Base-by-base conservation (phyloP, 768 basidiomycete species). In the Kwoniella shandongensis region DNA sequence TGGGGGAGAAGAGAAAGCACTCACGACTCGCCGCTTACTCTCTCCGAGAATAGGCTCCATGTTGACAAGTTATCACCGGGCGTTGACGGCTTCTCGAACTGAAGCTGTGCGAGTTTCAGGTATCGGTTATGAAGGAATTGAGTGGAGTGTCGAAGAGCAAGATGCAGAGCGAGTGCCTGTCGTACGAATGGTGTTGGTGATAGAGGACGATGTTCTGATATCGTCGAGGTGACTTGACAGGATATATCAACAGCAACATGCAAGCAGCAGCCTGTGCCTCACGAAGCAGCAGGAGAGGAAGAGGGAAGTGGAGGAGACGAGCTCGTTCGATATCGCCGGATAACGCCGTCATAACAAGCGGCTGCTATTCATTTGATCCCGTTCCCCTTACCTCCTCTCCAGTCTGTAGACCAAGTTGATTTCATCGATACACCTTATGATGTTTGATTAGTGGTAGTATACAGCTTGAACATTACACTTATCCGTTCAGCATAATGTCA, bases 21-120 rank as follows among this genome's bases (percentile, higher is more conserved):
- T 51, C 79, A 92, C 91, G 51, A 94, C 91, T 56, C 91, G 86
- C 79, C 91, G 89, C 80, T 88, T 88, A 73, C 82, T 83, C 75
- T 89, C 89, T 13, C 88, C 87, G 36, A 86, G 81, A 39, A 88
- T 80, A 36, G 86, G 83, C 30, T 82, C 74, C 83, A 85, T 84
- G 13, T 46, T 71, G 52, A 40, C 52, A 22, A 22, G 13, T 13
- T 22, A 5, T 17, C 26, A 36, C 38, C 20, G 6, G n/a, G 12
- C 13, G 48, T 50, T 38, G 18, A n/a, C 35, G n/a, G 44, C 15
- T 22, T 22, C 23, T 10, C 18, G 6, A 18, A 20, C 8, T 42
- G 41, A 36, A 36, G 8, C 35, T 8, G 35, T 8, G 40, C 40
- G 40, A 17, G 15, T 22, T 8, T 18, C 7, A 6, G 22, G 40